These are phyloP conservation scores for Botrytis paeoniae DNA, from an alignment of 2,329 filamentous ascomycete species.

Conservation along the genomic window DNA sequence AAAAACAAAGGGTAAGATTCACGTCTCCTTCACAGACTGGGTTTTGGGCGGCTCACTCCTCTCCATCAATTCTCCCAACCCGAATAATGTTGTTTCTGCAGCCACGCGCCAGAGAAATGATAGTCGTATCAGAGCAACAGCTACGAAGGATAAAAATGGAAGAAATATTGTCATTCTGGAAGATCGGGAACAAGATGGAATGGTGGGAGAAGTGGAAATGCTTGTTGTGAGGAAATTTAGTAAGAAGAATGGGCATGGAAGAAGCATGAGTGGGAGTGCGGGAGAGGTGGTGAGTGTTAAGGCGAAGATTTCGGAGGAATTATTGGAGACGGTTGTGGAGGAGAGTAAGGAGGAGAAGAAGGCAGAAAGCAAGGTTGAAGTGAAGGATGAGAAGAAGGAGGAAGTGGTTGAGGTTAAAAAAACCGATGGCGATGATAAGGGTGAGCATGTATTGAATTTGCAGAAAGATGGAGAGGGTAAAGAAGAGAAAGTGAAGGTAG, in stretches of 20 bases:
- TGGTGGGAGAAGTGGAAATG: constrained; percentile 11
- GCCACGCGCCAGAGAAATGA: background rate
- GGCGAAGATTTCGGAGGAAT: background rate
- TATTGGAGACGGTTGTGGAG: constrained; percentile 8
- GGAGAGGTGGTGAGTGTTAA: background rate
- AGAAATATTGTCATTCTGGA: constrained; percentile 6
- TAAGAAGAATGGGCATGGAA: background rate
- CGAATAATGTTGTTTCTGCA: background rate
- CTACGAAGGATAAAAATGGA: constrained; percentile 6
- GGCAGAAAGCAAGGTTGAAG: background rate
- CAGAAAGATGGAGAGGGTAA: constrained; percentile 11
- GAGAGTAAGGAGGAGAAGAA: constrained; percentile 6
- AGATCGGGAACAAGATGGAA: constrained; percentile 2
- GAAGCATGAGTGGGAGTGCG: background rate
- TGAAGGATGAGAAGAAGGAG: background rate
- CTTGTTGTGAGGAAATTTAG: constrained; percentile 7
- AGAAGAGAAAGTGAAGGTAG: constrained; percentile 13
- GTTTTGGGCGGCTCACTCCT: constrained; percentile 33
- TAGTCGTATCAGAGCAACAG: constrained; percentile 10
- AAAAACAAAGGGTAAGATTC: constrained; percentile 26
- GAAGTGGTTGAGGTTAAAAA: constrained; percentile 21
- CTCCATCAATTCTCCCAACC: constrained; percentile 10
- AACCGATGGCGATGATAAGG: constrained; percentile 11
- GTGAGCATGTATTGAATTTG: constrained; percentile 3
- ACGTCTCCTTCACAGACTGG: constrained; percentile 36